These are phyloP conservation scores for Ceratocystiopsis brevicomis DNA, from an alignment of 2,329 filamentous ascomycete species.

Conservation along the genomic window DNA sequence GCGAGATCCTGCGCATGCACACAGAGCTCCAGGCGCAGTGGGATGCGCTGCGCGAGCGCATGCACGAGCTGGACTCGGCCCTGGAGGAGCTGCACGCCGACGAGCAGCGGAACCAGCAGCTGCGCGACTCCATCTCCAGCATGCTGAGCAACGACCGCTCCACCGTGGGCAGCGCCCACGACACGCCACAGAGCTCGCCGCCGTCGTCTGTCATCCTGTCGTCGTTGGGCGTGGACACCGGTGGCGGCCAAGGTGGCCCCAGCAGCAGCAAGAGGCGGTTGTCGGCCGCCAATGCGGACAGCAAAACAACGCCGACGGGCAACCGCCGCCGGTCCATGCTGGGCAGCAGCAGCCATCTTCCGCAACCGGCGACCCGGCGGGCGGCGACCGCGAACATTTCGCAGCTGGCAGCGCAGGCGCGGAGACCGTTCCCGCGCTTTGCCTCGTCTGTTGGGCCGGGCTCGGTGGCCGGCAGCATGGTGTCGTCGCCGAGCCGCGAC, in stretches of 20 bases:
- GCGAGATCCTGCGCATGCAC: conserved; percentile 75
- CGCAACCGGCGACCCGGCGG: conserved; percentile 24
- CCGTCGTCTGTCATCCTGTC: conserved; percentile 44
- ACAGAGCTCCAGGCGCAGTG: conserved; percentile 72
- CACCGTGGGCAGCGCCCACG: conserved; percentile 46
- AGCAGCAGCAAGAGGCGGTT: conserved; percentile 20
- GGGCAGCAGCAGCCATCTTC: conserved; percentile 23
- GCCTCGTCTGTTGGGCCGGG: conserved; percentile 3
- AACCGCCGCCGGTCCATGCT: conserved; percentile 26
- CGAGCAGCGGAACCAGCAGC: conserved; percentile 43
- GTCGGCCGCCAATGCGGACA: conserved; percentile 5
- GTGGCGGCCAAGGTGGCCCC: neutral
- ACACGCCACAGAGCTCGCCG: conserved; percentile 50
- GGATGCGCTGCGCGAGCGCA: conserved; percentile 55
- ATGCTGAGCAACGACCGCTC: conserved; percentile 72
- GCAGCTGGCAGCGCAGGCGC: conserved; percentile 14
- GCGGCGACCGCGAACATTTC: conserved; percentile 20
- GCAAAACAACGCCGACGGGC: conserved; percentile 18
- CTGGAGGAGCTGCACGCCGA: conserved; percentile 54
- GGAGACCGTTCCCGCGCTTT: neutral
- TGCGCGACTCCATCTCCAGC: conserved; percentile 84
- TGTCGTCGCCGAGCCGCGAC: conserved; percentile 19
- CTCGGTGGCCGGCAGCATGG: neutral
- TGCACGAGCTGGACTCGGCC: conserved; percentile 54
- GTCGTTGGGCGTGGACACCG: conserved; percentile 25